A percentile compares a stretch with the other conserved stretches of the same genome.
These are phyloP conservation scores for Lactarius hatsudake DNA, from an alignment of 768 basidiomycete genomes.

Conservation along the genomic window DNA sequence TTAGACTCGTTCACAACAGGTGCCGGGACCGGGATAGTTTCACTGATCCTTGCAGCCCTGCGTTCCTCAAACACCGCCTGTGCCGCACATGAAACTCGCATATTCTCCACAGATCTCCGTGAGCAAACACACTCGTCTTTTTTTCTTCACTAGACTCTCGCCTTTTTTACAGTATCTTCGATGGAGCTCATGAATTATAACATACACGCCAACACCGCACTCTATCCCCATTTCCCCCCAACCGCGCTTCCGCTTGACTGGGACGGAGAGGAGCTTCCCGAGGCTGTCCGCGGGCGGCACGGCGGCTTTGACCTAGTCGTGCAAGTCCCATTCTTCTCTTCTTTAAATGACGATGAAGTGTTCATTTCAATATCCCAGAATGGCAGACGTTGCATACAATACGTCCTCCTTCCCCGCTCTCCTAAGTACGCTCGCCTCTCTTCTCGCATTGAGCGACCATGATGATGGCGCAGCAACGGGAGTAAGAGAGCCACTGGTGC, in stretches of 20 bases:
- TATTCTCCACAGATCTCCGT: conserved; percentile 30
- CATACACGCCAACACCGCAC: conserved; percentile 44
- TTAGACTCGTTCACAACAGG: conserved; percentile 46
- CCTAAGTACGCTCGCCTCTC: conserved; percentile 56
- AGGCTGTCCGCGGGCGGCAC: conserved; percentile 35
- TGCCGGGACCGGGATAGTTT: conserved; percentile 82
- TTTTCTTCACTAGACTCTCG: conserved; percentile 2
- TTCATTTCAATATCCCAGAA: conserved; percentile 30
- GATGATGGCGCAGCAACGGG: not conserved
- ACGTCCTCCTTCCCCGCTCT: conserved; percentile 80
- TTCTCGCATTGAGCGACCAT: conserved; percentile 38
- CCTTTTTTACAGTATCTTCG: conserved; percentile 57
- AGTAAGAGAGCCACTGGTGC: conserved; percentile 42
- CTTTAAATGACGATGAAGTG: not conserved
- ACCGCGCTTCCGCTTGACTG: conserved; percentile 61
- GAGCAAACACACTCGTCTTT: not conserved
- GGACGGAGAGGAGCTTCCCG: conserved; percentile 56
- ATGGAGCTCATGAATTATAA: conserved; percentile 77
- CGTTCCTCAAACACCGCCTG: conserved; percentile 38
- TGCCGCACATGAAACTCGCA: conserved; percentile 12
- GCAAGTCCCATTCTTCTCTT: conserved; percentile 40
- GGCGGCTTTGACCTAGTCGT: conserved; percentile 60
- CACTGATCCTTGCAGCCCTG: conserved; percentile 60
- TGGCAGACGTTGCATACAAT: conserved; percentile 94
- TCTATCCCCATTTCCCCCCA: conserved; percentile 35